These are phyloP conservation scores for Brassica juncea DNA, from an alignment of 345 rosid genomes.

Conservation along the genomic window DNA sequence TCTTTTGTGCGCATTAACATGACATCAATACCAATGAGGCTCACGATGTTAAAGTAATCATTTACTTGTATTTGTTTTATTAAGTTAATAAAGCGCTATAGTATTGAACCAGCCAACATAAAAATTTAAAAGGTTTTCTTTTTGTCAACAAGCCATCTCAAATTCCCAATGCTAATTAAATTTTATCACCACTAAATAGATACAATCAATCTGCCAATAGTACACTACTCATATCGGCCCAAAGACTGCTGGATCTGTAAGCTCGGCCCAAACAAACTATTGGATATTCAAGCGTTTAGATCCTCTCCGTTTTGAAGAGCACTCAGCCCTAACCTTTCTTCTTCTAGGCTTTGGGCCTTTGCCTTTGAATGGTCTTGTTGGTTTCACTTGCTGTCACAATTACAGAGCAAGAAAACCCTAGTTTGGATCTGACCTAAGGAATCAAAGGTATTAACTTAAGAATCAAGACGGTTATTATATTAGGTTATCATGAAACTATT, in stretches of 20 bases:
- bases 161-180: too few relatives aligned
- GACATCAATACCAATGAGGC: constrained; percentile 13
- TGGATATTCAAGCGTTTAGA: neutral
- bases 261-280: neutral
- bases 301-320: neutral
- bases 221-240: neutral
- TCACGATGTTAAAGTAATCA: neutral
- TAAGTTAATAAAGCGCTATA: neutral
- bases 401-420: neutral
- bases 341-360: neutral
- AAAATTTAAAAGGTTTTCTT: too few relatives aligned
- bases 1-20: constrained; percentile 13
- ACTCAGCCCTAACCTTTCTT: neutral
- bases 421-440: neutral
- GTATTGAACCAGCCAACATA: neutral
- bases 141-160: too few relatives aligned
- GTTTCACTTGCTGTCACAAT: neutral
- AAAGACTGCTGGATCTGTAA: neutral
- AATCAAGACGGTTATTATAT: constrained; percentile 17
- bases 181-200: neutral
- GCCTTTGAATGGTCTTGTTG: neutral
- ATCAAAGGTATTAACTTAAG: neutral
- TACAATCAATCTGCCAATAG: neutral
- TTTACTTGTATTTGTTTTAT: neutral
- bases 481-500: neutral